A percentile compares a stretch with the other conserved stretches of the same genome.
Conservation (phyloP, 2,329 filamentous ascomycete genomes). For the Arachnomyces sp. region DNA sequence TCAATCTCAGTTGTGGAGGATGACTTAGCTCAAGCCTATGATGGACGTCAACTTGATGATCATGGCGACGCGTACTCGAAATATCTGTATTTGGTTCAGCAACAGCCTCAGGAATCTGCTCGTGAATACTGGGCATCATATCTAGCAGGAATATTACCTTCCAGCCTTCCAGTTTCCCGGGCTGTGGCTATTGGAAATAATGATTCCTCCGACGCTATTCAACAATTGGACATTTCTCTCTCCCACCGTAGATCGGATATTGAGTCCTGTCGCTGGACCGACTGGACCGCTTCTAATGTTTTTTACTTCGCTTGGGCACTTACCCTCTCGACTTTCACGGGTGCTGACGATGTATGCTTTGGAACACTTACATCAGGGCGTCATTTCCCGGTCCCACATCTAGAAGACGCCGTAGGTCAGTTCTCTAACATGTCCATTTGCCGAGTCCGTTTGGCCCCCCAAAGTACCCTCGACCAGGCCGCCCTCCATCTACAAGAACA, state of each 20-base stretch:
- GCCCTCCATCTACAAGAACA: constrained; percentile 47
- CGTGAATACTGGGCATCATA: constrained; percentile 34
- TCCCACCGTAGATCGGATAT: constrained; percentile 22
- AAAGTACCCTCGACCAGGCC: constrained; percentile 50
- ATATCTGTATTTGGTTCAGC: constrained; percentile 26
- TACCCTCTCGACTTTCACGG: constrained; percentile 43
- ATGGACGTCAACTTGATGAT: constrained; percentile 20
- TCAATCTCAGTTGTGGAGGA: background rate
- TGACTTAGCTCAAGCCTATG: constrained; percentile 8
- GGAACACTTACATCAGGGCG: constrained; percentile 40
- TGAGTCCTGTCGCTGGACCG: constrained; percentile 14
- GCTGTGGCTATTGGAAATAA: background rate
- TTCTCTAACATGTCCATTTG: no score
- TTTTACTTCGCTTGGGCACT: constrained; percentile 41
- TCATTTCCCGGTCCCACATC: constrained; percentile 20
- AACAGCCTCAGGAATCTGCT: constrained; percentile 21
- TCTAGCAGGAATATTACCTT: constrained; percentile 32
- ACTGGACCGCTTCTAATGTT: constrained; percentile 31
- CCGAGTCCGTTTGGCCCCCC: constrained; percentile 11
- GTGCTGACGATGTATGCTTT: constrained; percentile 43
- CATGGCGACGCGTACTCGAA: constrained; percentile 29
- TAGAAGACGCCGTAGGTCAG: no score
- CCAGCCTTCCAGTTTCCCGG: constrained; percentile 30
- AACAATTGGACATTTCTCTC: constrained; percentile 16
- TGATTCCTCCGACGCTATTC: constrained; percentile 2